These are phyloP conservation scores for Nothophytophthora sp. DNA, from an alignment of 352 stramenopile species.

Conservation along the genomic window DNA sequence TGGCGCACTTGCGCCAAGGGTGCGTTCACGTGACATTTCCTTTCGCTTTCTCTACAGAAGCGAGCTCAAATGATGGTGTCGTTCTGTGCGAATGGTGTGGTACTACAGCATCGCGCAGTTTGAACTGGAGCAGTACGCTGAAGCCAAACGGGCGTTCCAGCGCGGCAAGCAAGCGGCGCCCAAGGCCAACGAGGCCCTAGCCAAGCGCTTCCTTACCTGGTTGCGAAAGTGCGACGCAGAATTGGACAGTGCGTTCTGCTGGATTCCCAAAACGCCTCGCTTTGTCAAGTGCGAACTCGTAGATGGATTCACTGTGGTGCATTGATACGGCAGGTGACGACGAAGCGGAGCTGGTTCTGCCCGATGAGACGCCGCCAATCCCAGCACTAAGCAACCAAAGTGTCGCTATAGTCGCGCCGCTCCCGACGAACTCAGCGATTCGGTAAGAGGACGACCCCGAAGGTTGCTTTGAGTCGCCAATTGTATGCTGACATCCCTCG, in stretches of 20 bases:
- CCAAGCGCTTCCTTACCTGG: constrained; percentile 79
- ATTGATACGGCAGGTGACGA: constrained; percentile 15
- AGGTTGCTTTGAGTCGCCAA: not conserved
- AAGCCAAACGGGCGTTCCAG: constrained; percentile 66
- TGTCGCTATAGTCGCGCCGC: constrained; percentile 11
- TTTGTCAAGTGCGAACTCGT: too few relatives aligned
- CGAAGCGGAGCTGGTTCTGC: constrained; percentile 26
- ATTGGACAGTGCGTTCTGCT: constrained; percentile 54
- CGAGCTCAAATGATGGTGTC: not conserved
- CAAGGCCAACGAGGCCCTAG: constrained; percentile 31
- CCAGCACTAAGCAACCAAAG: constrained; percentile 16
- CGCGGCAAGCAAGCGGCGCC: constrained; percentile 37
- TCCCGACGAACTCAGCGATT: constrained; percentile 23
- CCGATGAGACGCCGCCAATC: constrained; percentile 14
- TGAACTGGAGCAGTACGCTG: constrained; percentile 70
- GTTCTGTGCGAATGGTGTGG: not conserved
- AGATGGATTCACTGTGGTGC: not conserved
- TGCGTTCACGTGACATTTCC: too few relatives aligned
- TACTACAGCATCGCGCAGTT: constrained; percentile 71
- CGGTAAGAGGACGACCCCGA: constrained; percentile 30
- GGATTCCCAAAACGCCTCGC: too few relatives aligned
- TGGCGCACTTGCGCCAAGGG: constrained; percentile 78
- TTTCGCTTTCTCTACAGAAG: not conserved
- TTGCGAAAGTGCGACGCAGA: constrained; percentile 89
- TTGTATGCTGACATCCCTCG: constrained; percentile 3